A percentile compares a stretch with the other conserved stretches of the same genome.
Conservation (phyloP, 2,329 filamentous ascomycete species). For the Chaetomiaceae sp. region DNA sequence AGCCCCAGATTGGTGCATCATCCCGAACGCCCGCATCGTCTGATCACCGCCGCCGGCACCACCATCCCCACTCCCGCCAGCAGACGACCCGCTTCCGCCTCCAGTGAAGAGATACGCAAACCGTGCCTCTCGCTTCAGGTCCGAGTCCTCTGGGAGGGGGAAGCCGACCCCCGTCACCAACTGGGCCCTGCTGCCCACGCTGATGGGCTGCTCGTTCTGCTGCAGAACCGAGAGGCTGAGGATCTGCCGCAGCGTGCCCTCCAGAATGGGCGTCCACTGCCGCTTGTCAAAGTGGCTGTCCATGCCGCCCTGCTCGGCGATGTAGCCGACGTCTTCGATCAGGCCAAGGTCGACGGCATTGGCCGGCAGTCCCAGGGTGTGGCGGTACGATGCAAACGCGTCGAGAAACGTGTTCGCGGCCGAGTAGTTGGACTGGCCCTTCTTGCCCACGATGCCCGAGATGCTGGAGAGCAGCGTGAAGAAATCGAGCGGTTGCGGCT, state of each 20-base stretch:
- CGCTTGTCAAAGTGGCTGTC: conserved; percentile 18
- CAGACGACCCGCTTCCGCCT: background rate
- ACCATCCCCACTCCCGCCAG: background rate
- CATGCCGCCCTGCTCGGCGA: conserved; percentile 22
- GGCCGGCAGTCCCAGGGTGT: conserved; percentile 31
- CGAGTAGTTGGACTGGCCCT: conserved; percentile 39
- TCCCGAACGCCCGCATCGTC: background rate
- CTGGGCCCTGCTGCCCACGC: conserved; percentile 21
- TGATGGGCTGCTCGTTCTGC: conserved; percentile 18
- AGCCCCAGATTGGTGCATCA: conserved; percentile 5
- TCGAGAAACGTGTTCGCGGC: conserved; percentile 33
- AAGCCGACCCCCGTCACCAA: conserved; percentile 24
- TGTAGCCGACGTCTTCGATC: conserved; percentile 32
- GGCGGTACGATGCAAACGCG: conserved; percentile 35
- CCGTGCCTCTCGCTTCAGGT: conserved; percentile 7
- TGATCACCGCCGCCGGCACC: background rate
- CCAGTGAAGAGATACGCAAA: conserved; percentile 14
- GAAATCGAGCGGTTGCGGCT: conserved; percentile 30
- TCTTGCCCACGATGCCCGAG: conserved; percentile 33
- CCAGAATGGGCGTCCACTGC: conserved; percentile 27
- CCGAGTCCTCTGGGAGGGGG: conserved; percentile 9
- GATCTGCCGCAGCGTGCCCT: conserved; percentile 28
- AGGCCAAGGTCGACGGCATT: conserved; percentile 36
- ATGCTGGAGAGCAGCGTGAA: conserved; percentile 35
- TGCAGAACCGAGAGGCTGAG: conserved; percentile 29